Base-by-base conservation (phyloP, 2,329 filamentous ascomycete species). In the Colletotrichum cordylinicola region DNA sequence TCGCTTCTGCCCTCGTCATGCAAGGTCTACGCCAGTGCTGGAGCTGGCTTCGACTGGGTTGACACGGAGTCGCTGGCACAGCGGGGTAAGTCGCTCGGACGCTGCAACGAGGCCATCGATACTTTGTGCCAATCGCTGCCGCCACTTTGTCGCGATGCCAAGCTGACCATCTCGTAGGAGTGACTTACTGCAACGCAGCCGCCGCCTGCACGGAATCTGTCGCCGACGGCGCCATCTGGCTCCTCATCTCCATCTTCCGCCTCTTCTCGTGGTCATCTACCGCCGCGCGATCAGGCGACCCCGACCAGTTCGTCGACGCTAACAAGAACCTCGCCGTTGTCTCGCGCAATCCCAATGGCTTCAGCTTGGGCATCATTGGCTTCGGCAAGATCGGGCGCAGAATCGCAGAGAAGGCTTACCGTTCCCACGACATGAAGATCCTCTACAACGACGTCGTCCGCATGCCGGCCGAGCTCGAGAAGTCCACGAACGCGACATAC, bases 311-410 rank as follows among this genome's bases (percentile, higher is more conserved):
- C 64, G 73, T 75, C 48, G 73, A 75, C 64, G 70, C 73, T 70
- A 73, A 75, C 70, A 75, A 65, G 70, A 73, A 73, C 70, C 70
- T 75, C 43, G 73, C 39, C 6, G 64, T 56, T 27, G 73, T 75
- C 27, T 75, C 73, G 16, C 64, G 73, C 8, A 75, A 75, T 29
- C 73, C 73, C 64, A 75, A 75, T 35, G 70, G 73, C 69, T 75
- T 73, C 64, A 68, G 56, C 86, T 87, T 60, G 85, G 90, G 90
- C 7, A 90, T 92, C 72, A 82, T 92, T 2, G 91, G 90, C 13
- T 91, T 92, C 89, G 91, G 91, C 31, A 89, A 90, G 12, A 92
- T 92, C 62, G 91, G 91, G 4, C 84, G 86, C 16, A 87, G 88
- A 8, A 85, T 79, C 66, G 85, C 84, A 21, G 85, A 88, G 48